phyloP scores from a whole-genome alignment of 1,139 yeast genomes.

The Suhomyces taliae region DNA sequence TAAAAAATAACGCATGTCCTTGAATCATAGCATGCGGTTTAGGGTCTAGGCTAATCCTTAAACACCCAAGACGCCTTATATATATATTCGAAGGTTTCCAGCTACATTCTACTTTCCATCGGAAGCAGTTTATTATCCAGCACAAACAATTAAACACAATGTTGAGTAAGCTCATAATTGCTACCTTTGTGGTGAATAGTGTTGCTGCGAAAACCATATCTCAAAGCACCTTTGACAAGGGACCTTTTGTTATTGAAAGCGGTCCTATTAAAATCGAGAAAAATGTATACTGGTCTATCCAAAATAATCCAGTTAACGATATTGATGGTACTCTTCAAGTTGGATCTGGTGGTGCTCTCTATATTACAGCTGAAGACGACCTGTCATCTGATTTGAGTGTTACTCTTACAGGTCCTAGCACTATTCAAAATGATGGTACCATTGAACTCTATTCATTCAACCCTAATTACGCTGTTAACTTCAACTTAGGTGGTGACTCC shows the following conservation, averaged over 20 bases:
- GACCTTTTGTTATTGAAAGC: constrained; percentile 20
- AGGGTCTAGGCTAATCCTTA: too few species aligned
- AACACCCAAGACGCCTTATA: too few species aligned
- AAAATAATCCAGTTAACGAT: constrained; percentile 12
- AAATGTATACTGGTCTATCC: constrained; percentile 16
- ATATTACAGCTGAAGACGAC: constrained; percentile 10
- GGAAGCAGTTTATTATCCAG: too few species aligned
- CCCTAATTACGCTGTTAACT: constrained; percentile 10
- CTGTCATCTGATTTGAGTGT: constrained; percentile 10
- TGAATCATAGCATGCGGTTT: too few species aligned
- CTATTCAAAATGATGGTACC: constrained; percentile 14
- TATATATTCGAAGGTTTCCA: too few species aligned
- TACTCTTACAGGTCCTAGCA: constrained; percentile 8
- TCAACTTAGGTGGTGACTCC: constrained; percentile 9
- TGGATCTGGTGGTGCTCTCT: constrained; percentile 14
- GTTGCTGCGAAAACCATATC: constrained; percentile 16
- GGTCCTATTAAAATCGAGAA: constrained; percentile 22
- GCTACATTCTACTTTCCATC: too few species aligned
- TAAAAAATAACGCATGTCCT: too few species aligned
- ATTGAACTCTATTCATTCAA: constrained; percentile 13
- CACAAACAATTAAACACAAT: too few species aligned
- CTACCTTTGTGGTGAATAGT: too few species aligned
- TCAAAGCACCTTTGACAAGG: constrained; percentile 2
- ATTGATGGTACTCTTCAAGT: constrained; percentile 14
- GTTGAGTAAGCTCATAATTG: too few species aligned